These are phyloP conservation scores for Macrophomina tecta DNA, from an alignment of 2,329 filamentous ascomycete genomes.

Conservation along the genomic window DNA sequence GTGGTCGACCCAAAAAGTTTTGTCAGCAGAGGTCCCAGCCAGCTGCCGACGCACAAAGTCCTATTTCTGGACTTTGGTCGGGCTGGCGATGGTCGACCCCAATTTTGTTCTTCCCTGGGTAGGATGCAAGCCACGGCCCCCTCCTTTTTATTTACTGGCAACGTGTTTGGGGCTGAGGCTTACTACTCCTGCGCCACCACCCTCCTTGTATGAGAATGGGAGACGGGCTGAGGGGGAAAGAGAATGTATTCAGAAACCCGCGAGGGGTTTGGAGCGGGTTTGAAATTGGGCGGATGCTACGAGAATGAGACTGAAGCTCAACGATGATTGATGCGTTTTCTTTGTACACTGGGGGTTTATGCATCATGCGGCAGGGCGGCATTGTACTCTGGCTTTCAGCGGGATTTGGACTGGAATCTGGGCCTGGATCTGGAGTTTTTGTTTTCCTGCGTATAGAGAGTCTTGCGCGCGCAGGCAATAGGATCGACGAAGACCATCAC, in stretches of 20 bases:
- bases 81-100: background rate
- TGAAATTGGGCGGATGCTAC: background rate
- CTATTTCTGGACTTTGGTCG: conserved; percentile 2
- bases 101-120: no score
- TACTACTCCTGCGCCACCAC: background rate
- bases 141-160: background rate
- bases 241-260: background rate
- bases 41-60: background rate
- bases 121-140: background rate
- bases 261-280: background rate
- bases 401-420: background rate
- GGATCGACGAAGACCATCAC: background rate
- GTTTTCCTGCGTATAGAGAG: background rate
- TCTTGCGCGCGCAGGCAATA: background rate
- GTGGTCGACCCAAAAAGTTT: background rate
- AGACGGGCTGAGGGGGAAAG: background rate
- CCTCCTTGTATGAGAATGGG: background rate
- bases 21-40: background rate
- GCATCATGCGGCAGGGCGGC: background rate
- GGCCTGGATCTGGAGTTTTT: background rate
- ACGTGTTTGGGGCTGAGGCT: conserved; percentile 20
- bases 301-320: background rate
- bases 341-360: background rate
- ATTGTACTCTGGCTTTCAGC: background rate
- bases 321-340: conserved; percentile 17